Conservation (phyloP, 2,329 filamentous ascomycete genomes). For the Coniochaeta sp. region DNA sequence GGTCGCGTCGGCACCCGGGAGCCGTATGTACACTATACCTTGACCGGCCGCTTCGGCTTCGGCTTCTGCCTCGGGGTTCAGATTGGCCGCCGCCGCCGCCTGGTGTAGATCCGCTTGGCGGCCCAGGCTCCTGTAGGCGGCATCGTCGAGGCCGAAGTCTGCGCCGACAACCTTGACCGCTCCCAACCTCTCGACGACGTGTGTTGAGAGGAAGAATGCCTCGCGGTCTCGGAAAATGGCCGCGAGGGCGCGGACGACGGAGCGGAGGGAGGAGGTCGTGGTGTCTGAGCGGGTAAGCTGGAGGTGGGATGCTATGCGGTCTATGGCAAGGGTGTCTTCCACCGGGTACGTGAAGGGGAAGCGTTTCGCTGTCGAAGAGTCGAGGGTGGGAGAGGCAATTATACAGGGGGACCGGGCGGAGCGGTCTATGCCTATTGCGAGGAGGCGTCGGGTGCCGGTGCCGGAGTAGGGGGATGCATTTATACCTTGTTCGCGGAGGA, state of each 20-base stretch:
- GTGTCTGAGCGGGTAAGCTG: constrained; percentile 43
- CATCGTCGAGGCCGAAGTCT: constrained; percentile 40
- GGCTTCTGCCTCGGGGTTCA: constrained; percentile 21
- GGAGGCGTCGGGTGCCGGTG: constrained; percentile 33
- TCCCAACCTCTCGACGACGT: constrained; percentile 15
- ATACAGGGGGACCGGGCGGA: constrained; percentile 55
- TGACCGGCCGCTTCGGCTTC: constrained; percentile 39
- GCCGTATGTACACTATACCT: constrained; percentile 73
- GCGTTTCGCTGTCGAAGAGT: constrained; percentile 32
- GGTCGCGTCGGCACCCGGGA: constrained; percentile 40
- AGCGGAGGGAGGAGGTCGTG: constrained; percentile 34
- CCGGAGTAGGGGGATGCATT: constrained; percentile 28
- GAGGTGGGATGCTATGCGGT: constrained; percentile 39
- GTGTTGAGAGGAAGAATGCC: constrained; percentile 36
- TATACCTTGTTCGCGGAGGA: constrained; percentile 46
- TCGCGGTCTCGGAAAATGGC: constrained; percentile 39
- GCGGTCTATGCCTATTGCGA: constrained; percentile 62
- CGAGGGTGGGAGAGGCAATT: constrained; percentile 45
- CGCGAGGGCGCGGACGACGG: constrained; percentile 46
- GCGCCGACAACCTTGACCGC: constrained; percentile 26
- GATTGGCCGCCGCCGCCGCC: constrained; percentile 20
- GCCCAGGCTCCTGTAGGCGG: constrained; percentile 24
- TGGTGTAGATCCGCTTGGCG: constrained; percentile 32
- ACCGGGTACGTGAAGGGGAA: constrained; percentile 55
- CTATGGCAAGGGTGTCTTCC: constrained; percentile 24